Percentiles rank a stretch among this genome's conserved stretches.
These are phyloP conservation scores for Ploettnerulaceae sp. DNA, from an alignment of 2,329 filamentous ascomycete genomes.

Conservation along the genomic window DNA sequence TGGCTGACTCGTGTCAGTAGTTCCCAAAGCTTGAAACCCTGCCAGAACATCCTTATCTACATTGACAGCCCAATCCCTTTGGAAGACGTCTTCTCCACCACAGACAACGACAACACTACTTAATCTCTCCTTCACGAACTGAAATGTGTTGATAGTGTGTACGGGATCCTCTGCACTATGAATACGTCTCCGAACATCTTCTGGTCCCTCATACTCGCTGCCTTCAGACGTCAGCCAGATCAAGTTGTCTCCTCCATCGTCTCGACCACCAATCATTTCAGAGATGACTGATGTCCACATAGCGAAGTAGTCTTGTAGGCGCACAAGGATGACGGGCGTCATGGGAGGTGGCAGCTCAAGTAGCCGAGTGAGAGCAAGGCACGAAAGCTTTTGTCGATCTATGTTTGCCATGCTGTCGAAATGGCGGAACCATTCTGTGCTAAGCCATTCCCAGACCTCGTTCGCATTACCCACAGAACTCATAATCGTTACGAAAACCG, in stretches of 20 bases:
- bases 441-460: slow-evolving; percentile 55
- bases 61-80: slow-evolving; percentile 64
- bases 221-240: slow-evolving; percentile 42
- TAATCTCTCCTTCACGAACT: slow-evolving; percentile 60
- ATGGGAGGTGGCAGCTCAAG: slow-evolving; percentile 57
- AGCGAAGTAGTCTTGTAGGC: slow-evolving; percentile 67
- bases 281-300: slow-evolving; percentile 69
- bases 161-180: slow-evolving; percentile 59
- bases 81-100: slow-evolving; percentile 63
- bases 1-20: slow-evolving; percentile 4
- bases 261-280: slow-evolving; percentile 59
- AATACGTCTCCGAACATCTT: slow-evolving; percentile 48
- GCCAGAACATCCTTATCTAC: slow-evolving; percentile 68
- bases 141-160: slow-evolving; percentile 58
- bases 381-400: slow-evolving; percentile 64
- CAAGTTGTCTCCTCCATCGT: slow-evolving; percentile 48
- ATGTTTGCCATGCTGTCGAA: slow-evolving; percentile 63
- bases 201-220: slow-evolving; percentile 52
- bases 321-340: slow-evolving; percentile 48
- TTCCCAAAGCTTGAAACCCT: slow-evolving; percentile 49
- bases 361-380: slow-evolving; percentile 66
- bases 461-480: slow-evolving; percentile 39
- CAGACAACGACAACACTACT: slow-evolving; percentile 51
- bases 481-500: slow-evolving; percentile 60
- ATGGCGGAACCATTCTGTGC: slow-evolving; percentile 61